Evolutionary conservation across 2,329 filamentous ascomycete species (phyloP), one percentile per base, ranked within the genome.

Genomic region (Falciphora oryzae): DNA sequence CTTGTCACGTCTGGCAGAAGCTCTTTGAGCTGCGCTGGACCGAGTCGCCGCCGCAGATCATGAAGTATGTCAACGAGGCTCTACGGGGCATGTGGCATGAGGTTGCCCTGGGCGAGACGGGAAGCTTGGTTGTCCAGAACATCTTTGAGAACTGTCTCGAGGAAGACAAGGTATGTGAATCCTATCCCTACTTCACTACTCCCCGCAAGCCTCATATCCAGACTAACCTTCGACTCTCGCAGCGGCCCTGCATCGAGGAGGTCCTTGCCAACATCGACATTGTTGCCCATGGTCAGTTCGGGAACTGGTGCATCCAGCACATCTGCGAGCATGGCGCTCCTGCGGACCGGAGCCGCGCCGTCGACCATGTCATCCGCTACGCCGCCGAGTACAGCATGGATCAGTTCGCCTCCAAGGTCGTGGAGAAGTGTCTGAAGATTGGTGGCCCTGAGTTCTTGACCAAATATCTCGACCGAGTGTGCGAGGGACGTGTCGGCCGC

Each of bases 291-390:
- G 95, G 95, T 31, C 95, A 99, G 75, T 99, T 99, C 74, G 95
- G 95, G 65, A 99, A 99, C 76, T 99, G 95, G 95, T 99, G 95
- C 80, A 98, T 99, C 72, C 95, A 99, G 79, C 95, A 99, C 78
- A 93, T 99, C 71, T 99, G 95, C 77, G 95, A 99, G 77, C 95
- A 99, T 74, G 94, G 96, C 62, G 90, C 90, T 65, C 90, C 93
- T 38, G 88, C 89, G 57, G 96, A 99, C 77, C 93, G 94, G 71
- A 94, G 90, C 77, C 90, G 93, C 70, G 95, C 96, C 59, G 89
- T 97, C 72, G 94, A 99, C 70, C 94, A 98, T 76, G 94, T 99
- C 72, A 90, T 99, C 69, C 89, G 89, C 68, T 96, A 92, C 77
- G 92, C 93, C 38, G 91, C 92, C 22, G 93, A 97, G 77, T 99